Base-by-base conservation (phyloP, 495 filamentous ascomycete genomes). In the Pyrenula aspistea region DNA sequence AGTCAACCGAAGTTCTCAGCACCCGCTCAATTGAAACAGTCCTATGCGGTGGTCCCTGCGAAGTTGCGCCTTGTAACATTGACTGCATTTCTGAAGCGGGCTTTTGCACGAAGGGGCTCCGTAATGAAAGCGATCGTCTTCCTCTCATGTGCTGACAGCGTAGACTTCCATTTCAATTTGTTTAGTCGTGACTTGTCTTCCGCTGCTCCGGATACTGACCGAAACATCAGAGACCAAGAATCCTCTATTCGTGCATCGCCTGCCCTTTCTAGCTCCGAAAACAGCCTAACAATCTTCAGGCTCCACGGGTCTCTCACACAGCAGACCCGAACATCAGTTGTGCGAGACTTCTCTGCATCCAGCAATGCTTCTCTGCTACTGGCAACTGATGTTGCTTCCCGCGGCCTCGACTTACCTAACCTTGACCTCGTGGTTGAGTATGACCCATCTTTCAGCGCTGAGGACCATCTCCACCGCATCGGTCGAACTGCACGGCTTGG, bases 51-150 rank as follows among this genome's bases (percentile, higher is more conserved):
- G 53, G 85, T 89, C 1, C 88, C 94, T 2, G 81, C 92, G 10
- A 98, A 98, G 69, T 71, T 95, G 54, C 84, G 93, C 10, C 71
- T 97, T 11, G 93, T 96, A 10, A 87, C 91, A 1, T 76, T 98
- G 49, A 83, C 86, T 48, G 86, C 90, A 1, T 75, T 89, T 24
- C 73, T 98, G 31, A 94, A 89, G 63, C 82, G 88, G 19, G 81
- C 92, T 0, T 97, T 97, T 62, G 83, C 87, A 57, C 80, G 91
- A 12, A 85, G 85, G 68, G 90, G 89, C 0, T 87, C 89, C 1
- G 83, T 93, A 21, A 94, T 92, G 83, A 96, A 97, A 68, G 85
- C 86, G 2, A 96, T 97, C 59, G 81, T 97, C 53, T 98, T 98
- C 69, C 87, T 98, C 47, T 94, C 91, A 1, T 97, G 94, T 63